Percentiles rank a stretch among this genome's conserved stretches.
Evolutionary conservation across 257 asterid genomes (phyloP).

Genomic region (Nicotiana obtusifolia): DNA sequence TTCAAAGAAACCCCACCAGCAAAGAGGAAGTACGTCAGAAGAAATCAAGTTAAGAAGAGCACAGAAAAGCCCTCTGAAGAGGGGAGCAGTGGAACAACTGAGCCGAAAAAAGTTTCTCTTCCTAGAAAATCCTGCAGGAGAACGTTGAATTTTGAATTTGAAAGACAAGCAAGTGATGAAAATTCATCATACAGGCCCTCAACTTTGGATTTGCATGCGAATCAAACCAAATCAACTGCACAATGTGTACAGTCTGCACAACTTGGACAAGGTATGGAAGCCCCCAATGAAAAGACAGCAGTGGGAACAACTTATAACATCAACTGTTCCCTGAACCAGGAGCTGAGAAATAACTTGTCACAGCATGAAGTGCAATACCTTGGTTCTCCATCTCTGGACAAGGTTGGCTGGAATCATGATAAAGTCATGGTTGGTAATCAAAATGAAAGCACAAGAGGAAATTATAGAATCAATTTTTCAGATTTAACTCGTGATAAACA

Average conservation of each 20-base stretch:
- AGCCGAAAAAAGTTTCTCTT: slow-evolving; percentile 5
- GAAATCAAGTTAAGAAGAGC: slow-evolving; percentile 26
- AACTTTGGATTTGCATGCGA: slow-evolving; percentile 20
- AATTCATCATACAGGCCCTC: slow-evolving; percentile 26
- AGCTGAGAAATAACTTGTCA: slow-evolving; percentile 18
- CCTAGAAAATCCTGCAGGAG: slow-evolving; percentile 59
- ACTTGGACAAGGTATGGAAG: slow-evolving; percentile 20
- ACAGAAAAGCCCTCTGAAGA: slow-evolving; percentile 30
- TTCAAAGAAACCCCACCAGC: slow-evolving; percentile 22
- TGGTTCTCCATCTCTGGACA: slow-evolving; percentile 19
- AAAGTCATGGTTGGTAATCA: slow-evolving; percentile 20
- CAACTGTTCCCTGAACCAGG: slow-evolving; percentile 20
- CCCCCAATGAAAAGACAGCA: slow-evolving; percentile 25
- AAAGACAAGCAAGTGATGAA: slow-evolving; percentile 32
- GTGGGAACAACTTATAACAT: slow-evolving; percentile 21
- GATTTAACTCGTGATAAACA: slow-evolving; percentile 65
- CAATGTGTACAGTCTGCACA: slow-evolving; percentile 24
- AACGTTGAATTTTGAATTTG: slow-evolving; percentile 48
- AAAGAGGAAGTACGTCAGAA: slow-evolving; percentile 36
- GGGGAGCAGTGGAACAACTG: slow-evolving; percentile 23
- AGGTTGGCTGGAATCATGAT: slow-evolving; percentile 23
- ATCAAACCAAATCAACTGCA: slow-evolving; percentile 19
- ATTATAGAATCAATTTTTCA: slow-evolving; percentile 62
- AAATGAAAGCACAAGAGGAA: slow-evolving; percentile 41
- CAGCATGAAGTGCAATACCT: slow-evolving; percentile 26